Evolutionary conservation across 1,139 yeast genomes (phyloP).

Genomic region (Pichia sp.): DNA sequence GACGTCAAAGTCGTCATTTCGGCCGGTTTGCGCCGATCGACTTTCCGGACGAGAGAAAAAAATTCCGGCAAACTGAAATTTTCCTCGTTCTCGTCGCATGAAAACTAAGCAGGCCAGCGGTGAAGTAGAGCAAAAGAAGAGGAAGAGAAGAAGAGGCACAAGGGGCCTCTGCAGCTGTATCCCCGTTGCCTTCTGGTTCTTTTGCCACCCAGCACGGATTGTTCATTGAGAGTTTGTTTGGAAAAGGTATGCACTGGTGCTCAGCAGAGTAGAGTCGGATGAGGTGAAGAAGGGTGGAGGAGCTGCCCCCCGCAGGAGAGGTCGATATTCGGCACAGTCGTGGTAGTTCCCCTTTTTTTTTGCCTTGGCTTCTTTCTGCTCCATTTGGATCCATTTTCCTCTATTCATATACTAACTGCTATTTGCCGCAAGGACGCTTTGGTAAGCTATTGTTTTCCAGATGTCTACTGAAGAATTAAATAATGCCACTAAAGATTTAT

Average conservation of each 20-base stretch:
- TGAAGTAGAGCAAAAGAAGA: background rate
- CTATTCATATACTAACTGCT: background rate
- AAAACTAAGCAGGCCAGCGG: background rate
- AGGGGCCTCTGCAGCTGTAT: background rate
- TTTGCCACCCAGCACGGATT: background rate
- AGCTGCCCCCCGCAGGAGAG: background rate
- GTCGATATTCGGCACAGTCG: background rate
- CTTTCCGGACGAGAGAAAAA: background rate
- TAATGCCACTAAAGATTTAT: constrained; percentile 50
- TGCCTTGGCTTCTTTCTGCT: background rate
- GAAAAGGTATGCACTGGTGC: background rate
- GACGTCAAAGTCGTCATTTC: background rate
- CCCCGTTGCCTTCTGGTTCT: background rate
- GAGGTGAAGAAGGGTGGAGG: background rate
- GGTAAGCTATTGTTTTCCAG: constrained; percentile 5
- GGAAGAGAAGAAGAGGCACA: background rate
- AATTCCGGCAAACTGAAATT: background rate
- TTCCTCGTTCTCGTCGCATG: constrained; percentile 9
- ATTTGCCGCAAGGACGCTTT: background rate
- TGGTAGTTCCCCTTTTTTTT: background rate
- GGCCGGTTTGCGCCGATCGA: constrained; percentile 1
- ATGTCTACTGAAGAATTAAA: constrained; percentile 48
- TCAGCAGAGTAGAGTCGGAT: background rate
- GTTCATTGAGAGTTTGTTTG: background rate
- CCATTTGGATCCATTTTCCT: background rate